phyloP scores from a whole-genome alignment of 495 filamentous ascomycete species.

The Pseudevernia furfuracea region DNA sequence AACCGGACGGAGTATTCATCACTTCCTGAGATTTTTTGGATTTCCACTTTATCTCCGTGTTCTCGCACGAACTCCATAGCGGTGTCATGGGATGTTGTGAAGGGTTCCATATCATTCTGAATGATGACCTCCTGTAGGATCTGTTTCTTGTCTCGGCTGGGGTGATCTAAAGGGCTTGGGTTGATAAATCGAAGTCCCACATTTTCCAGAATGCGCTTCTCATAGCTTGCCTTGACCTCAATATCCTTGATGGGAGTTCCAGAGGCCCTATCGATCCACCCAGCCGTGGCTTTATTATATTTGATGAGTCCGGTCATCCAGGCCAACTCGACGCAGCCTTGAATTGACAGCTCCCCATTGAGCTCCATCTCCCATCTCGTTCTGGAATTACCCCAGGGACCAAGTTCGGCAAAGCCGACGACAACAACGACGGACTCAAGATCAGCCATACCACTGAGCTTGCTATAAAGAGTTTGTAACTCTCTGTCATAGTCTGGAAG shows the following conservation, averaged over 20 bases:
- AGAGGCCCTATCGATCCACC: conserved; percentile 24
- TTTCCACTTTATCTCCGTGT: conserved; percentile 24
- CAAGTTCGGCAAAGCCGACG: conserved; percentile 25
- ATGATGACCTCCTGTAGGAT: conserved; percentile 22
- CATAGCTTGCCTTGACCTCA: conserved; percentile 20
- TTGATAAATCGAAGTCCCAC: conserved; percentile 20
- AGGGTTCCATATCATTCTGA: conserved; percentile 17
- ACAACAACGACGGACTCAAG: conserved; percentile 23
- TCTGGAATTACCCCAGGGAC: conserved; percentile 25
- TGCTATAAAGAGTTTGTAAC: background rate
- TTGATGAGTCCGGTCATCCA: conserved; percentile 29
- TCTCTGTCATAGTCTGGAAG: conserved; percentile 11
- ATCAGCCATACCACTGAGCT: conserved; percentile 24
- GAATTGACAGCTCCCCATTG: conserved; percentile 15
- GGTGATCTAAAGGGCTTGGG: conserved; percentile 4
- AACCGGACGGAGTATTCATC: conserved; percentile 16
- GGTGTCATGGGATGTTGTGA: conserved; percentile 11
- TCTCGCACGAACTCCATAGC: conserved; percentile 17
- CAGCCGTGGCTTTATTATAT: conserved; percentile 24
- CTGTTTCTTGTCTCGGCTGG: conserved; percentile 10
- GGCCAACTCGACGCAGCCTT: conserved; percentile 26
- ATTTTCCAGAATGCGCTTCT: conserved; percentile 16
- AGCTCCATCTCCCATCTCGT: conserved; percentile 29
- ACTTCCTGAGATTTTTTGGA: background rate
- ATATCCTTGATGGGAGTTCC: conserved; percentile 20